Evolutionary conservation across 805 yeast genomes (phyloP).

Genomic region (Barnettozyma siamensis): DNA sequence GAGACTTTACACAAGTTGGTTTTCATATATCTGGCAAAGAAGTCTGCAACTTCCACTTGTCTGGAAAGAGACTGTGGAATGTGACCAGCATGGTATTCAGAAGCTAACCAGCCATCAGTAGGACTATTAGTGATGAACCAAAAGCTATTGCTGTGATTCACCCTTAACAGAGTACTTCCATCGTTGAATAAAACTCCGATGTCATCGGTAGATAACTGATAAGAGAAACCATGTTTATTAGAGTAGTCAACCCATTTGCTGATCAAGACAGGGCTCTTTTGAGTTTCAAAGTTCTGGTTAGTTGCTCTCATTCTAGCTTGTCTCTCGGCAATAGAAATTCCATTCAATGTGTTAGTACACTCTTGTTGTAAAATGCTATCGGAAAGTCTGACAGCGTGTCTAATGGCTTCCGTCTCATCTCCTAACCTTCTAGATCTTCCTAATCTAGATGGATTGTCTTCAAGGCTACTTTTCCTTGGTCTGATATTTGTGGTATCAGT

Average conservation of each 20-base stretch:
- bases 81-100: constrained; percentile 37
- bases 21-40: constrained; percentile 88
- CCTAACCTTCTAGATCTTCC: constrained; percentile 33
- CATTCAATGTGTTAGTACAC: constrained; percentile 40
- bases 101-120: constrained; percentile 48
- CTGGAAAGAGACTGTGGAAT: constrained; percentile 49
- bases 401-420: constrained; percentile 19
- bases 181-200: constrained; percentile 89
- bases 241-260: constrained; percentile 98
- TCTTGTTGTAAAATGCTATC: constrained; percentile 35
- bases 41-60: constrained; percentile 80
- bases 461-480: constrained; percentile 17
- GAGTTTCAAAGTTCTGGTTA: constrained; percentile 4
- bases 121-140: constrained; percentile 53
- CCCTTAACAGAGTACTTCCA: constrained; percentile 72
- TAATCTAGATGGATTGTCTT: constrained; percentile 32
- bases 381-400: constrained; percentile 20
- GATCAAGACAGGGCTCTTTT: constrained; percentile 58
- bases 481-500: constrained; percentile 24
- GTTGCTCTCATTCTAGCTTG: constrained; percentile 35
- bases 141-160: constrained; percentile 56
- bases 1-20: constrained; percentile 80
- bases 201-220: constrained; percentile 83
- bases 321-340: constrained; percentile 39
- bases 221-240: constrained; percentile 91